These are phyloP conservation scores for Metahyphopichia silvanorum DNA, from an alignment of 805 yeast genomes.

Conservation along the genomic window DNA sequence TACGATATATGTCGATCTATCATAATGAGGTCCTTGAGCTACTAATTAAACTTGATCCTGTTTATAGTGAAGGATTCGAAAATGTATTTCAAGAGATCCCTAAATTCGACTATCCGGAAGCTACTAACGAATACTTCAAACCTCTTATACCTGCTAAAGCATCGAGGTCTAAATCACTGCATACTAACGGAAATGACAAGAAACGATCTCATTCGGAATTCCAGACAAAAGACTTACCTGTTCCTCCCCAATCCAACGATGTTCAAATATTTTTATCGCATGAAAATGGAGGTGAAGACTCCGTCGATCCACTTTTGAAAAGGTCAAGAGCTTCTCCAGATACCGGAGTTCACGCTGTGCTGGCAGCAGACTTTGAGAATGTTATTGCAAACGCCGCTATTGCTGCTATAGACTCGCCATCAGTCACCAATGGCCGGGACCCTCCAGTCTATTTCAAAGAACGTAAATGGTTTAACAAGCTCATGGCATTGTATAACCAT, in stretches of 20 bases:
- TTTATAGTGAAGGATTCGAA: constrained; percentile 26
- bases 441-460: constrained; percentile 31
- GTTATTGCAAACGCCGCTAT: constrained; percentile 28
- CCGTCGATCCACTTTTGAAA: constrained; percentile 28
- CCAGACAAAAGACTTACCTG: not conserved
- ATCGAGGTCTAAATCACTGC: constrained; percentile 6
- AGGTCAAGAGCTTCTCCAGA: constrained; percentile 15
- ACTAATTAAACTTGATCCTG: constrained; percentile 22
- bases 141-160: constrained; percentile 21
- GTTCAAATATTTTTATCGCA: constrained; percentile 6
- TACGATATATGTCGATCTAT: constrained; percentile 32
- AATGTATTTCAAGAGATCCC: constrained; percentile 29
- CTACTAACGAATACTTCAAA: constrained; percentile 20
- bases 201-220: constrained; percentile 10
- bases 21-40: constrained; percentile 35
- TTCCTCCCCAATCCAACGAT: constrained; percentile 3
- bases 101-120: constrained; percentile 28
- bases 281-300: constrained; percentile 13
- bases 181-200: constrained; percentile 5
- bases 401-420: constrained; percentile 28
- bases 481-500: constrained; percentile 24
- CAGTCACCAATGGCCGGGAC: constrained; percentile 19
- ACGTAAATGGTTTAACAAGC: constrained; percentile 34
- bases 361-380: constrained; percentile 18
- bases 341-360: constrained; percentile 2